Evolutionary conservation across 305 asterid genomes (phyloP), one percentile per base, ranked within the genome.

Genomic region (Lippia alba): DNA sequence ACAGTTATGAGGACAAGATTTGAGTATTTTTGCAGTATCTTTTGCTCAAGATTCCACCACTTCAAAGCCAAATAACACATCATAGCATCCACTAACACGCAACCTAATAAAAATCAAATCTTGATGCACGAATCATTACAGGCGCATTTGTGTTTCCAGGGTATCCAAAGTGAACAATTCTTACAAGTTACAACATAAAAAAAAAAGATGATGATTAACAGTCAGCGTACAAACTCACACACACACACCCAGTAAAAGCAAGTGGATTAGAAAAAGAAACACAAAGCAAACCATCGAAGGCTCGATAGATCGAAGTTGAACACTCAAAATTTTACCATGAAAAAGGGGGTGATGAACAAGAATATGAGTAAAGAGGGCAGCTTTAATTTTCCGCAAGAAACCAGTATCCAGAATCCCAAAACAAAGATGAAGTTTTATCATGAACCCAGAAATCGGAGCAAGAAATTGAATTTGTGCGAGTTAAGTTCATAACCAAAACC

Each of bases 101-200:
- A 61, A 69, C 69, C 54, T 3, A 40, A 71, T 16, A 40, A 39
- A 12, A 18, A 64, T 16, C 20, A 53, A 51, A 44, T n/a, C 63
- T 61, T 53, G 10, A 16, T 67, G 17, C 63, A 15, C 60, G 40
- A 68, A 16, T 41, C 18, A 9, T n/a, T 14, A 15, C 67, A 66
- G n/a, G n/a, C n/a, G 6, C 62, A 73, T 73, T 73, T 39, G 33
- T 45, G 46, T 67, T 32, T 15, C 60, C 19, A 66, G 20, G 16
- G 12, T 14, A 36, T 10, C 56, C 33, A 19, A 33, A 57, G 36
- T 15, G 41, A 65, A 30, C 49, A 57, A 56, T 64, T 9, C 30
- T 32, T 61, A 18, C n/a, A n/a, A n/a, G n/a, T n/a, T n/a, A n/a
- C 10, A 8, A 4, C 18, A 17, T 4, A 24, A 6, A 57, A 24